Conservation (phyloP, 768 basidiomycete genomes). For the Symmetrospora coprosmae region DNA sequence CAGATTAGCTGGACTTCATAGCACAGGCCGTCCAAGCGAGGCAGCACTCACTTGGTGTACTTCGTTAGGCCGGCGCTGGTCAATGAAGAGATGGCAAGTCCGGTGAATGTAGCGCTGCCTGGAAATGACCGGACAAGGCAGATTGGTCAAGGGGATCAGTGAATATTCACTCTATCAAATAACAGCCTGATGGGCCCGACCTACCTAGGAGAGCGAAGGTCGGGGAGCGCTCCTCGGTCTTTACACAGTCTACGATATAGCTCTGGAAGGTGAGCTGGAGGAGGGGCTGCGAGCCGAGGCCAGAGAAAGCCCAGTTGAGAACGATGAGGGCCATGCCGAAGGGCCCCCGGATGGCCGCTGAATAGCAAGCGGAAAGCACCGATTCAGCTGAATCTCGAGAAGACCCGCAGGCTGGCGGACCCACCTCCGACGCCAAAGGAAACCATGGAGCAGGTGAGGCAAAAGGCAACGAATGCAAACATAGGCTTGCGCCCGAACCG, state of each 20-base stretch:
- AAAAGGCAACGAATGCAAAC: conserved; percentile 18
- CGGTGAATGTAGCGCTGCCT: conserved; percentile 12
- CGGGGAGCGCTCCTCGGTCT: conserved; percentile 3
- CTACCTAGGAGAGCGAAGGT: conserved; percentile 7
- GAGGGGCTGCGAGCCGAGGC: conserved; percentile 9
- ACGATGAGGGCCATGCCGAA: conserved; percentile 6
- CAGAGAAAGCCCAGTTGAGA: background rate
- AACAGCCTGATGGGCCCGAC: background rate
- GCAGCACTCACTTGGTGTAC: conserved; percentile 1
- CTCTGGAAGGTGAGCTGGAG: conserved; percentile 19
- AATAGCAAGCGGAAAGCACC: no score
- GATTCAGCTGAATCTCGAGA: no score
- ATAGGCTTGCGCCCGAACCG: conserved; percentile 11
- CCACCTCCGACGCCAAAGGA: conserved; percentile 12
- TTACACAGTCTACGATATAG: conserved; percentile 14
- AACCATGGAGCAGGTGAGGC: conserved; percentile 1
- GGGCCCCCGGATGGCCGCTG: background rate
- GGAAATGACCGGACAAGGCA: no score
- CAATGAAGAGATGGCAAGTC: conserved; percentile 1
- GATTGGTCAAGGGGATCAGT: background rate
- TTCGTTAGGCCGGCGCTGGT: conserved; percentile 8
- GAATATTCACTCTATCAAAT: background rate
- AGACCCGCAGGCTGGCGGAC: background rate
- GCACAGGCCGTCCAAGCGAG: no score
- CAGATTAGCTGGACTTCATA: background rate